phyloP scores from a whole-genome alignment of 805 yeast species.

The Danielia oregonensis region DNA sequence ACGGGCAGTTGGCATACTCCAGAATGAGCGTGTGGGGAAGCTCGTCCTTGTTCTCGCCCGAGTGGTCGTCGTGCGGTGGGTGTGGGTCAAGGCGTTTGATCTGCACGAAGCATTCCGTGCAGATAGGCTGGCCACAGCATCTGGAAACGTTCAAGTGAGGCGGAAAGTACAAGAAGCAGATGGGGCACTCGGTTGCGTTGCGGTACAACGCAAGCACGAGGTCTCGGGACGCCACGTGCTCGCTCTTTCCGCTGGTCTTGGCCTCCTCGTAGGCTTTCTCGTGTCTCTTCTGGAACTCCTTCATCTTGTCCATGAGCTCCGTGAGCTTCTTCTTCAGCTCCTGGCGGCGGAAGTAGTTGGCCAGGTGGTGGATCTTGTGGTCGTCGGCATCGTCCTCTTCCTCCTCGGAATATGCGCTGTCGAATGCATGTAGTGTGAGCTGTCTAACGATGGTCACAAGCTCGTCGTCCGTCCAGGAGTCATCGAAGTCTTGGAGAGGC shows the following conservation, averaged over 20 bases:
- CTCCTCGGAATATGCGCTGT: conserved; percentile 46
- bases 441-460: conserved; percentile 47
- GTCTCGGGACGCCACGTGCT: conserved; percentile 35
- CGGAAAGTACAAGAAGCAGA: conserved; percentile 87
- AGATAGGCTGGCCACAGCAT: conserved; percentile 90
- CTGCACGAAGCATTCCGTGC: conserved; percentile 96
- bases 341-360: conserved; percentile 44
- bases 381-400: conserved; percentile 58
- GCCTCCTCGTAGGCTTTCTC: conserved; percentile 32
- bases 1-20: conserved; percentile 90
- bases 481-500: conserved; percentile 79
- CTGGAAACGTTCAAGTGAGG: conserved; percentile 70
- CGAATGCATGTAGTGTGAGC: conserved; percentile 54
- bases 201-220: conserved; percentile 60
- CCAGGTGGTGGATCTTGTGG: conserved; percentile 52
- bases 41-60: conserved; percentile 28
- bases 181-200: conserved; percentile 82
- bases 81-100: conserved; percentile 90
- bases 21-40: conserved; percentile 66
- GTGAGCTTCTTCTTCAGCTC: conserved; percentile 46
- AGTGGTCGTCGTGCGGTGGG: conserved; percentile 69
- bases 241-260: conserved; percentile 9
- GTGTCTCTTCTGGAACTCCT: conserved; percentile 30
- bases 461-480: conserved; percentile 67
- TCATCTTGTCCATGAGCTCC: conserved; percentile 28